Conservation (phyloP, 768 basidiomycete species). For the Rhodotorula kratochvilovae region DNA sequence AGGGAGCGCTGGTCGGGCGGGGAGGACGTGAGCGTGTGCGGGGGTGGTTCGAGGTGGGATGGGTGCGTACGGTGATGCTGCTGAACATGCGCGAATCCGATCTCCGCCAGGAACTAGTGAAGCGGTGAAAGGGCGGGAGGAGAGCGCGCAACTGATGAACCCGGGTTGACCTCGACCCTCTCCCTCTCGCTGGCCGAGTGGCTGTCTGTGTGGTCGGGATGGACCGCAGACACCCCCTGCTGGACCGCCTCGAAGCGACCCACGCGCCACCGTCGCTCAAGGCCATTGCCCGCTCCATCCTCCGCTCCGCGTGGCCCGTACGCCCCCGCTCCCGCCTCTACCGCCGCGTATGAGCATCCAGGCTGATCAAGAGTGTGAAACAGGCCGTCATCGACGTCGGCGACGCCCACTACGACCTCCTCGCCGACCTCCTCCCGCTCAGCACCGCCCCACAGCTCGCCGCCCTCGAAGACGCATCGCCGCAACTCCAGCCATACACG, state of each 20-base stretch:
- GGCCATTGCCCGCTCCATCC: neutral
- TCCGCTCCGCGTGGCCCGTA: neutral
- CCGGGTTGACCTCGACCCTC: neutral
- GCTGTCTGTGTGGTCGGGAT: too few species aligned
- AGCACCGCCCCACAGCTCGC: conserved; percentile 15
- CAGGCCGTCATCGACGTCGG: conserved; percentile 27
- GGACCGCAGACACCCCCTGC: neutral
- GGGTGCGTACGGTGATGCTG: neutral
- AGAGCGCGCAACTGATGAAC: neutral
- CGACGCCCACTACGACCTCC: conserved; percentile 12
- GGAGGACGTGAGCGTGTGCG: neutral
- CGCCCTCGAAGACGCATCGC: conserved; percentile 19
- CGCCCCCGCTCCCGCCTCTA: neutral
- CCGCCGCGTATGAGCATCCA: too few species aligned
- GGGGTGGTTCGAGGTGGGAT: too few species aligned
- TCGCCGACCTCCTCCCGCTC: neutral
- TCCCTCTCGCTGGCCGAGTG: too few species aligned
- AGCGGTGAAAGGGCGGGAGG: too few species aligned
- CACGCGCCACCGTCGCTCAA: neutral
- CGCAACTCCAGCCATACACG: conserved; percentile 7
- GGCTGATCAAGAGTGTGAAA: rapidly evolving
- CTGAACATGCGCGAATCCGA: neutral
- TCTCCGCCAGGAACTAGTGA: rapidly evolving
- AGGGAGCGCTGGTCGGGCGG: neutral
- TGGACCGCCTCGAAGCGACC: neutral